phyloP scores from a whole-genome alignment of 345 rosid species.

The Linum lewisii region DNA sequence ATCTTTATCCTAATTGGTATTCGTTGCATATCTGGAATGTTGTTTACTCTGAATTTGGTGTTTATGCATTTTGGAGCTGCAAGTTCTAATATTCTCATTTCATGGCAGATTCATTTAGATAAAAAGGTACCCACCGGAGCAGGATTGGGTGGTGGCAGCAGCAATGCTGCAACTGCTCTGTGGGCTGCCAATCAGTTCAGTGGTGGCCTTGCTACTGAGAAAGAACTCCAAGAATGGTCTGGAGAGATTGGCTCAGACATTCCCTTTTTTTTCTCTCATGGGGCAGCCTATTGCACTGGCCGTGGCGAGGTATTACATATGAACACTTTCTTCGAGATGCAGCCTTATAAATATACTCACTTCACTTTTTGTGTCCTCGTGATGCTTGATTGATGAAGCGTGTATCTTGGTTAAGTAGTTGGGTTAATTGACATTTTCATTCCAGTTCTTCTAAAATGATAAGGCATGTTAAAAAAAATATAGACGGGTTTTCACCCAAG shows the following conservation, averaged over 20 bases:
- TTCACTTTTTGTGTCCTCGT: not conserved
- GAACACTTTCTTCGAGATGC: conserved; percentile 1
- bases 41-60: not conserved
- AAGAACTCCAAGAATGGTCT: conserved; percentile 94
- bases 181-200: conserved; percentile 97
- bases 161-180: conserved; percentile 96
- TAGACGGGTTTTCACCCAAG: too few relatives aligned
- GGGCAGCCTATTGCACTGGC: conserved; percentile 93
- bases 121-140: conserved; percentile 91
- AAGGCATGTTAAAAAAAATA: not conserved
- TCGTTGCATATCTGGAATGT: not conserved
- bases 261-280: conserved; percentile 91
- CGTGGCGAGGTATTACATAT: conserved; percentile 80
- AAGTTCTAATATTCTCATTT: conserved; percentile 7
- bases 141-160: conserved; percentile 96
- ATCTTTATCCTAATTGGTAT: not conserved
- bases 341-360: conserved; percentile 1
- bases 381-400: conserved; percentile 5
- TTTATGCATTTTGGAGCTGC: not conserved
- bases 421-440: not conserved
- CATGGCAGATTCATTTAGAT: conserved; percentile 72
- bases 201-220: conserved; percentile 63
- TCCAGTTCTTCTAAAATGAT: not conserved
- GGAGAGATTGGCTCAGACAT: conserved; percentile 95
- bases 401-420: not conserved